These are phyloP conservation scores for Sporisorium scitamineum DNA, from an alignment of 1,284 basidiomycete species.

Conservation along the genomic window DNA sequence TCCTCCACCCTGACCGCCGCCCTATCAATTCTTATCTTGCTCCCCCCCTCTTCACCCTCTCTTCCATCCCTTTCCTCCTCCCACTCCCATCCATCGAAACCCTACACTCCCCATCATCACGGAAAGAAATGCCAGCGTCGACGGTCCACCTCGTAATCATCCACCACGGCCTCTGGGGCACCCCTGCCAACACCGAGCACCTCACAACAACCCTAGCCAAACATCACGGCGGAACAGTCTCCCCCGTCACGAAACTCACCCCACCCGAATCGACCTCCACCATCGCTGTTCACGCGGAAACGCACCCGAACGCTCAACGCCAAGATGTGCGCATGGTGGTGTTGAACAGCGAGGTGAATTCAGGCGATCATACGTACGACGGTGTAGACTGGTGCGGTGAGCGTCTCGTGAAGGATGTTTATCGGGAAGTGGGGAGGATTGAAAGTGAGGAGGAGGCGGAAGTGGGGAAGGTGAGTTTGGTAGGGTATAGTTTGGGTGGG, in stretches of 20 bases:
- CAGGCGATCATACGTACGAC: slow-evolving; percentile 77
- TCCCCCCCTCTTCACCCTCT: not conserved
- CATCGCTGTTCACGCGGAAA: slow-evolving; percentile 12
- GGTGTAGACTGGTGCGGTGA: slow-evolving; percentile 82
- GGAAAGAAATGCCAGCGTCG: slow-evolving; percentile 11
- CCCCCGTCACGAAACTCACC: slow-evolving; percentile 15
- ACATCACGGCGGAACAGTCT: slow-evolving; percentile 26
- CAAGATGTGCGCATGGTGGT: slow-evolving; percentile 71
- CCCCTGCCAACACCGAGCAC: slow-evolving; percentile 74
- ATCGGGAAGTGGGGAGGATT: slow-evolving; percentile 42
- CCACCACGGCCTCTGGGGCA: slow-evolving; percentile 87
- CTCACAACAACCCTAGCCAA: slow-evolving; percentile 72
- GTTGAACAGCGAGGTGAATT: slow-evolving; percentile 74
- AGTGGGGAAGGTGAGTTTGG: slow-evolving; percentile 39
- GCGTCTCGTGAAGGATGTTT: slow-evolving; percentile 76
- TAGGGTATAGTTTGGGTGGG: slow-evolving; percentile 81
- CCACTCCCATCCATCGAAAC: not conserved
- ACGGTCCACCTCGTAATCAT: slow-evolving; percentile 76
- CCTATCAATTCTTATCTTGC: not conserved
- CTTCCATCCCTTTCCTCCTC: not conserved
- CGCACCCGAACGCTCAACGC: slow-evolving; percentile 18
- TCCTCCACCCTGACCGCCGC: too few species aligned
- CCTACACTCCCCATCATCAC: not conserved
- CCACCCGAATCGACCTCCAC: slow-evolving; percentile 24
- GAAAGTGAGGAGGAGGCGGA: slow-evolving; percentile 18